These are phyloP conservation scores for Avena eriantha DNA, from an alignment of 176 grass and related monocot species.

Conservation along the genomic window DNA sequence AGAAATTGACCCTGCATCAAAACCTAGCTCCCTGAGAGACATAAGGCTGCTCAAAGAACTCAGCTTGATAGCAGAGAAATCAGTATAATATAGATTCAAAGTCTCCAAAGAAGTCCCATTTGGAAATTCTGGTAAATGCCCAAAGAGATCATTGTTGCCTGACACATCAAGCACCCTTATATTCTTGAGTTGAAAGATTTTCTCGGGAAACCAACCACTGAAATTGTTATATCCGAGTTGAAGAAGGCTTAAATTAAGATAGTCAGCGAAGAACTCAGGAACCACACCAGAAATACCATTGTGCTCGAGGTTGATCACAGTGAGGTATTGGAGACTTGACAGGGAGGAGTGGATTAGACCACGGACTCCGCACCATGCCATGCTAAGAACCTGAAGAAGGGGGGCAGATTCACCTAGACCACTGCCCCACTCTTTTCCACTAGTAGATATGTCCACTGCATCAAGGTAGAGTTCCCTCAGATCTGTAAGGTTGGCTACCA, in stretches of 20 bases:
- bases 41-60: background rate
- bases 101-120: background rate
- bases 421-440: background rate
- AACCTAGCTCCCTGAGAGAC: background rate
- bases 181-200: slow-evolving; percentile 38
- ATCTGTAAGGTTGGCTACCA: slow-evolving; percentile 43
- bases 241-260: slow-evolving; percentile 10
- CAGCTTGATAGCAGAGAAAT: background rate
- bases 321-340: slow-evolving; percentile 26
- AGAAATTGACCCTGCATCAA: slow-evolving; percentile 7
- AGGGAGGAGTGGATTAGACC: slow-evolving; percentile 29
- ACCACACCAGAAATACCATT: background rate
- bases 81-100: background rate
- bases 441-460: background rate
- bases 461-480: slow-evolving; percentile 21
- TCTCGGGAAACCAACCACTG: slow-evolving; percentile 26
- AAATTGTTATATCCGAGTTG: slow-evolving; percentile 24
- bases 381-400: slow-evolving; percentile 43
- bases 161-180: slow-evolving; percentile 42
- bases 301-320: background rate
- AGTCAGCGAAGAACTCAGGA: slow-evolving; percentile 23
- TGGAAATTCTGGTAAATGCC: background rate
- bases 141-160: slow-evolving; percentile 5
- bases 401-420: slow-evolving; percentile 9
- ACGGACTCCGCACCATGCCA: background rate